phyloP scores from a whole-genome alignment of 148 eudicot genomes.

The Rhododendron kiyosumense region DNA sequence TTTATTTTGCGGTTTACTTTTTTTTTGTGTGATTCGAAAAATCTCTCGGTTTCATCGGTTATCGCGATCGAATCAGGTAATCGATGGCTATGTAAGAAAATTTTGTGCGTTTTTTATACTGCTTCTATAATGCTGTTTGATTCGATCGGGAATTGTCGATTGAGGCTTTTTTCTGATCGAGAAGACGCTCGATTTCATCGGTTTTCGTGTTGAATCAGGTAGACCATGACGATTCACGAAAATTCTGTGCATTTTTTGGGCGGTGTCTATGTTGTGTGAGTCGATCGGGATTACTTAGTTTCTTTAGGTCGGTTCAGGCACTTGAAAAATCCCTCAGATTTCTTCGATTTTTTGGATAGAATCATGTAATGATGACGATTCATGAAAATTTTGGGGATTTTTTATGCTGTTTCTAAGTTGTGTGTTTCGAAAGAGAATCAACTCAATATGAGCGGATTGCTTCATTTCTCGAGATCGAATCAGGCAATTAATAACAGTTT shows the following conservation, averaged over 20 bases:
- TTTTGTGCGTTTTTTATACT: background rate
- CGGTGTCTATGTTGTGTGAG: background rate
- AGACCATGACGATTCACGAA: background rate
- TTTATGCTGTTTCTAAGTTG: background rate
- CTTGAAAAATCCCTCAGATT: background rate
- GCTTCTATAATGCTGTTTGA: background rate
- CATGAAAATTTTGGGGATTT: background rate
- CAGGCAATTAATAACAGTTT: background rate
- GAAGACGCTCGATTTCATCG: background rate
- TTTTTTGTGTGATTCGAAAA: background rate
- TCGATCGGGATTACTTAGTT: background rate
- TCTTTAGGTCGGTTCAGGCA: background rate
- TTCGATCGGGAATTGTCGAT: background rate
- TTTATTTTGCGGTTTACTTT: background rate
- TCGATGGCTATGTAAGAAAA: background rate
- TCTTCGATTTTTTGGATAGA: background rate
- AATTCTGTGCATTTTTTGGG: background rate
- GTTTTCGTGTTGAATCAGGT: background rate
- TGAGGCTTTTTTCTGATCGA: background rate
- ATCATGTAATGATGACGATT: background rate
- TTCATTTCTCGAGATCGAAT: background rate
- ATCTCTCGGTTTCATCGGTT: background rate
- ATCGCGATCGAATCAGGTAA: background rate
- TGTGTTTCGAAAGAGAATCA: background rate
- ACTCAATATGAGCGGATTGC: background rate